Evolutionary conservation across 441 rosid species (phyloP).

Genomic region (Metrosideros polymorpha): DNA sequence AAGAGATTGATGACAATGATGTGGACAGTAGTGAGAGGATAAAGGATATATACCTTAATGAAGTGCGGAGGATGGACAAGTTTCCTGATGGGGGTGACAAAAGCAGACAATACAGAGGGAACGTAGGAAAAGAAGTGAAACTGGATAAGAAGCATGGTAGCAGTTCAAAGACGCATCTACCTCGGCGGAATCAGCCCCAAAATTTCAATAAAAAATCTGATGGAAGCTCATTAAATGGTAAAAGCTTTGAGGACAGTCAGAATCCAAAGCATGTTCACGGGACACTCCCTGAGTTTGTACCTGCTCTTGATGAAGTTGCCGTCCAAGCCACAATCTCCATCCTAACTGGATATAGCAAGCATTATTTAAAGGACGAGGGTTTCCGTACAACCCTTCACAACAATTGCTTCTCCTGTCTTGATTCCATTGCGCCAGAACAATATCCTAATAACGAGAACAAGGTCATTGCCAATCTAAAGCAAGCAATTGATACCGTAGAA

Average conservation of each 20-base stretch:
- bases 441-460: constrained; percentile 20
- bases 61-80: constrained; percentile 5
- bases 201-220: constrained; percentile 10
- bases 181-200: constrained; percentile 6
- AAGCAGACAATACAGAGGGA: neutral
- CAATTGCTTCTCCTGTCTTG: constrained; percentile 37
- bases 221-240: constrained; percentile 16
- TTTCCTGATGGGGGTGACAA: constrained; percentile 3
- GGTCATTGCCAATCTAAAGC: constrained; percentile 34
- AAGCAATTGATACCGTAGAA: constrained; percentile 41
- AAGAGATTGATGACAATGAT: constrained; percentile 33
- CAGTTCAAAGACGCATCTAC: constrained; percentile 10
- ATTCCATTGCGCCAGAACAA: constrained; percentile 10
- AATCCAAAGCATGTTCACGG: constrained; percentile 4
- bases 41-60: constrained; percentile 25
- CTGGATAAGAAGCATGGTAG: neutral
- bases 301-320: constrained; percentile 58
- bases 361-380: constrained; percentile 30
- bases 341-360: constrained; percentile 30
- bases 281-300: constrained; percentile 14
- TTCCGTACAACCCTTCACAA: constrained; percentile 25
- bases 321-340: constrained; percentile 48
- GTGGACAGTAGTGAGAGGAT: constrained; percentile 15
- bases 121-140: constrained; percentile 9
- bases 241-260: constrained; percentile 9